Conservation (phyloP, 1,284 basidiomycete genomes). For the Rhizoctonia solani region DNA sequence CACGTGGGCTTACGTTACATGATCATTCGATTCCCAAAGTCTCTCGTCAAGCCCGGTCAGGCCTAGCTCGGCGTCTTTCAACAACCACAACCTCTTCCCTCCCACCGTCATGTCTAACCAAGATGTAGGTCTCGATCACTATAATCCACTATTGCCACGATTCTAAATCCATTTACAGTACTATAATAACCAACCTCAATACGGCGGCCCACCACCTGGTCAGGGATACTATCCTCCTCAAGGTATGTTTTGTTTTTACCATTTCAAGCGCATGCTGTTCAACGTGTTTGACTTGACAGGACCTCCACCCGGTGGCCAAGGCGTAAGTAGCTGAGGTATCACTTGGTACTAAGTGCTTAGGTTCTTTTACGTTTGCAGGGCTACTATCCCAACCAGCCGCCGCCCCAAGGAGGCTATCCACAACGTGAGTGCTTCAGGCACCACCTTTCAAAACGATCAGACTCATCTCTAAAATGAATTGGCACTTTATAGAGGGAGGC, state of each 20-base stretch:
- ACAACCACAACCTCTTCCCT: constrained; percentile 8
- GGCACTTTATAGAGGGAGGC: neutral
- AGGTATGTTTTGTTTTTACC: neutral
- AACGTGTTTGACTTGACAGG: constrained; percentile 6
- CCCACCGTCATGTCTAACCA: constrained; percentile 17
- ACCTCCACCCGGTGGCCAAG: constrained; percentile 22
- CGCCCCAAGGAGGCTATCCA: constrained; percentile 9
- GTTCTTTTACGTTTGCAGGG: constrained; percentile 2
- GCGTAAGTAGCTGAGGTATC: constrained; percentile 1
- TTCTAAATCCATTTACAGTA: neutral
- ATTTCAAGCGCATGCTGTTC: neutral
- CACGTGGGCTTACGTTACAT: constrained; percentile 25
- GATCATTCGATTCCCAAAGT: constrained; percentile 26
- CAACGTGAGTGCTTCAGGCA: constrained; percentile 8
- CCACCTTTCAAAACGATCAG: no score
- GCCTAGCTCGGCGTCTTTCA: neutral
- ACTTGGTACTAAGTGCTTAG: neutral
- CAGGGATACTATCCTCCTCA: constrained; percentile 20
- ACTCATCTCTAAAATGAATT: no score
- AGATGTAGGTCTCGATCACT: neutral
- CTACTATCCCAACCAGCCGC: constrained; percentile 18
- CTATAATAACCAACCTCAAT: constrained; percentile 24
- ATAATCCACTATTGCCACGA: neutral
- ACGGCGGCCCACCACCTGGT: neutral
- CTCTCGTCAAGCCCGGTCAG: constrained; percentile 17